Base-by-base conservation (phyloP, 441 rosid genomes). In the Populus hybrid region DNA sequence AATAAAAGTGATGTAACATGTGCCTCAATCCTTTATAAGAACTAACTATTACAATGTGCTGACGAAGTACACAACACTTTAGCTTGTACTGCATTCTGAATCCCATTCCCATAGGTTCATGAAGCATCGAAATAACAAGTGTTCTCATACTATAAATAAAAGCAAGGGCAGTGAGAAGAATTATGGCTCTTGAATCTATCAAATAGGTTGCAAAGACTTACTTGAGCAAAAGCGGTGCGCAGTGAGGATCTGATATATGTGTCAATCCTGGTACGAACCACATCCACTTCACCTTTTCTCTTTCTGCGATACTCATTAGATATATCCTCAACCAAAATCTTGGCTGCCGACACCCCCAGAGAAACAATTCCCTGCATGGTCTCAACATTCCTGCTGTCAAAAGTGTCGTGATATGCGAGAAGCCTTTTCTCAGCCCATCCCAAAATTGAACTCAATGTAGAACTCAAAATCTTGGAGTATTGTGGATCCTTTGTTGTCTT, bases 171-270 rank as follows among this genome's bases (percentile, higher is more conserved):
- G 6, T 0, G 23, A 77, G 3, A 70, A 77, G 2, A 67, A 66
- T 61, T 18, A 76, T 18, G 24, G 18, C 42, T 63, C 73, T 72
- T 59, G 36, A 69, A 36, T 30, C 9, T 10, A 72, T 66, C 72
- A 67, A 50, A 71, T 68, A 70, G 77, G 65, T 30, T 30, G 38
- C 28, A 82, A 79, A 73, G 38, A 89, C 94, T 91, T 94, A 87
- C 99, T 97, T 96, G 99, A 77, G 99, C 99, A 88, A 96, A 96
- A 76, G 93, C 94, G 26, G 99, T 94, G 75, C 97, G 95, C 71
- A 96, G 82, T 8, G 99, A 96, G 50, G 99, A 96, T 84, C 99
- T 91, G 84, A 96, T 94, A 86, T 96, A 96, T 59, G 98, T 96
- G 75, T 96, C 99, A 70, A 93, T 87, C 83, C 97, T 91, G 66